phyloP scores from a whole-genome alignment of 2,329 filamentous ascomycete genomes.

The Botrytis medusae region DNA sequence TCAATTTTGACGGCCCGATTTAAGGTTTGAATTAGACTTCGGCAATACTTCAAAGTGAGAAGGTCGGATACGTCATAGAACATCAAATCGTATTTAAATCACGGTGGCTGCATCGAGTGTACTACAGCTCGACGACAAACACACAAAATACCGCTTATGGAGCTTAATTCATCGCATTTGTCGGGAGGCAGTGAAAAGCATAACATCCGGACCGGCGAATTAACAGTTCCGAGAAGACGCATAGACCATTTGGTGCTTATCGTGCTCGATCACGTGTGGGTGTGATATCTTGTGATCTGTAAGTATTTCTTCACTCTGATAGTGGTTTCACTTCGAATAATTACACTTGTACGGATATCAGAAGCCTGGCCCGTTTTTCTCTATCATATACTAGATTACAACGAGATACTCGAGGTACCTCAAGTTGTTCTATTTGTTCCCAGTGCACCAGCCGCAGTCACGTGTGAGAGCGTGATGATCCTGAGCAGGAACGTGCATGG shows the following conservation, averaged over 20 bases:
- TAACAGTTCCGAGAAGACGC: background rate
- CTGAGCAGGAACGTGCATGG: background rate
- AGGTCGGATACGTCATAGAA: background rate
- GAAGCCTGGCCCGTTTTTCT: background rate
- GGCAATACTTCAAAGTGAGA: background rate
- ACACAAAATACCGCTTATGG: background rate
- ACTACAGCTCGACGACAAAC: background rate
- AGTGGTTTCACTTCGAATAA: background rate
- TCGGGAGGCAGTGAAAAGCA: background rate
- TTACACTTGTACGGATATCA: no score
- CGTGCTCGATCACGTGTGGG: background rate
- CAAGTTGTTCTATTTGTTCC: background rate
- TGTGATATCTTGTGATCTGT: background rate
- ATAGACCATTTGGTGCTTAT: background rate
- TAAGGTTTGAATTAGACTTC: background rate
- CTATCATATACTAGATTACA: background rate
- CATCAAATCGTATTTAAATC: background rate
- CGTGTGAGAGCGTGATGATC: background rate
- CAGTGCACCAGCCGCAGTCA: background rate
- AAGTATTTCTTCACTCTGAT: background rate
- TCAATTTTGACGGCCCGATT: constrained; percentile 13
- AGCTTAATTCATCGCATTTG: background rate
- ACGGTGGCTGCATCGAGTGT: background rate
- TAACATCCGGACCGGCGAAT: background rate
- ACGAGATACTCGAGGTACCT: background rate